A percentile compares a stretch with the other conserved stretches of the same genome.
Evolutionary conservation across 768 basidiomycete species (phyloP).

Genomic region (Agaricus blazei): DNA sequence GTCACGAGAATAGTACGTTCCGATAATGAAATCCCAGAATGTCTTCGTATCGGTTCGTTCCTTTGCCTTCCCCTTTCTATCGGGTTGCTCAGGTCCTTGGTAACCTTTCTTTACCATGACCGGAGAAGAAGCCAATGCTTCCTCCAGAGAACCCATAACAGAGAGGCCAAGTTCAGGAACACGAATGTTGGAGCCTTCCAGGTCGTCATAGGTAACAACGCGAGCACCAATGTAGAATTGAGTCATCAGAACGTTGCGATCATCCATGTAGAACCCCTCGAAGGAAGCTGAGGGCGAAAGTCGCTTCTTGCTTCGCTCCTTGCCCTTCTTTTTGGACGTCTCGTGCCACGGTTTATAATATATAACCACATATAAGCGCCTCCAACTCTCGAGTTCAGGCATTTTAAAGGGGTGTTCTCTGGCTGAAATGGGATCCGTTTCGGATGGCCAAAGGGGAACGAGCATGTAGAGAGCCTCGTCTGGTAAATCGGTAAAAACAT

Average conservation of each 20-base stretch:
- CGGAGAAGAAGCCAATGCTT: slow-evolving; percentile 45
- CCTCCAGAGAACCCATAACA: slow-evolving; percentile 54
- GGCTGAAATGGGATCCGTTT: slow-evolving; percentile 48
- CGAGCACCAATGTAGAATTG: slow-evolving; percentile 74
- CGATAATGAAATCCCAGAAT: slow-evolving; percentile 43
- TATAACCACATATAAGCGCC: slow-evolving; percentile 70
- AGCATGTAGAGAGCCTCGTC: slow-evolving; percentile 77
- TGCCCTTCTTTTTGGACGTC: slow-evolving; percentile 24
- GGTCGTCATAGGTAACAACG: slow-evolving; percentile 65
- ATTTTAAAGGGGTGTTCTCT: slow-evolving; percentile 23
- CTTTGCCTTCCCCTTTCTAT: slow-evolving; percentile 14
- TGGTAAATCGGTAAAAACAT: slow-evolving; percentile 59
- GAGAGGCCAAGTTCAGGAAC: slow-evolving; percentile 68
- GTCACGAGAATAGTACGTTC: slow-evolving; percentile 56
- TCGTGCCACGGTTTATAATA: slow-evolving; percentile 52
- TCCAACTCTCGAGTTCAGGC: slow-evolving; percentile 39
- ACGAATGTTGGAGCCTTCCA: slow-evolving; percentile 69
- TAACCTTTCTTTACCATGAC: slow-evolving; percentile 13
- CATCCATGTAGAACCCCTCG: slow-evolving; percentile 26
- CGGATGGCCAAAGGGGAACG: slow-evolving; percentile 78
- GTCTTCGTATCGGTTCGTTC: slow-evolving; percentile 3
- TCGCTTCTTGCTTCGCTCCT: slow-evolving; percentile 40
- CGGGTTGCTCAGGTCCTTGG: neutral
- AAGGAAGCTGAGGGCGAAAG: slow-evolving; percentile 31
- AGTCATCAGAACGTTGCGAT: slow-evolving; percentile 47